Evolutionary conservation across 2,329 filamentous ascomycete genomes (phyloP), one percentile per base, ranked within the genome.

Genomic region (Verruconis gallopava): DNA sequence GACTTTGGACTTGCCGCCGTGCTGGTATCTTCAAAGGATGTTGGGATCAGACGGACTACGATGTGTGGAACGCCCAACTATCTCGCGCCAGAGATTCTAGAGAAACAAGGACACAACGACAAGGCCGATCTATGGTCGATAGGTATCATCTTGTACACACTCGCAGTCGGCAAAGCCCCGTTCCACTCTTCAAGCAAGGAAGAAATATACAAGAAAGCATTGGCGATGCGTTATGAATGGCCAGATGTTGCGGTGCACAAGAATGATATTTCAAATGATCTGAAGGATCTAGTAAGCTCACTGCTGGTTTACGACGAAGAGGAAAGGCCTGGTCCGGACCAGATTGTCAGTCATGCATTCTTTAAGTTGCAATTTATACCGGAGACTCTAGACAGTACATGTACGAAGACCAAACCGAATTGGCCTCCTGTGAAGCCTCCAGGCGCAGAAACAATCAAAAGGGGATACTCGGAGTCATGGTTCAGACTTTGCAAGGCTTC

Each of bases 71-170:
- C 91, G 3, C 91, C 91, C 2, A 98, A 98, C 61, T 98, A 98
- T 59, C 94, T 98, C 51, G 91, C 91, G 0, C 91, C 91, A 0
- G 91, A 98, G 56, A 94, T 98, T 47, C 65, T 98, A 40, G 85
- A 94, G 55, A 94, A 91, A 67, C 85, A 89, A 53, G 91, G 91
- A 0, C 91, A 98, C 58, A 91, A 94, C 50, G 88, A 96, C 57
- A 94, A 93, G 68, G 91, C 98, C 3, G 91, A 98, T 58, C 84
- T 98, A 43, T 98, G 93, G 93, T 94, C 89, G 35, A 71, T 98
- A 56, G 91, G 93, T 15, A 91, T 98, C 50, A 98, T 98, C 58
- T 86, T 93, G 79, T 88, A 66, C 63, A 93, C 91, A 38, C 89
- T 98, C 76, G 81, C 96, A 37, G 91, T 91, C 5, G 93, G 91